A percentile compares a stretch with the other conserved stretches of the same genome.
Evolutionary conservation across 257 asterid species (phyloP).

Genomic region (Linaria vulgaris): DNA sequence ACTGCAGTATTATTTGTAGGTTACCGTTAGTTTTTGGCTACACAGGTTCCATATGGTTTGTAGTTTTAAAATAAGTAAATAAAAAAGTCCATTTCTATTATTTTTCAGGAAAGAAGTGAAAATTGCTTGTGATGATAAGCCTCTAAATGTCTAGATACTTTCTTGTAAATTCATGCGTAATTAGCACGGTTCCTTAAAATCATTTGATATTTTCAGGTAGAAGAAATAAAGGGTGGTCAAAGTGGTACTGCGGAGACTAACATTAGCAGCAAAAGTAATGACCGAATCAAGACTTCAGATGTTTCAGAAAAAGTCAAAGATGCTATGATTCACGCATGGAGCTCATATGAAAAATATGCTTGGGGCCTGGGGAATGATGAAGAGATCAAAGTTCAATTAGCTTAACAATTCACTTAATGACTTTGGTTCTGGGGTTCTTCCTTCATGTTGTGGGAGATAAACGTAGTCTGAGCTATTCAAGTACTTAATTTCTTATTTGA

Average conservation of each 20-base stretch:
- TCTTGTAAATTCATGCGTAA: conserved; percentile 2
- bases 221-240: conserved; percentile 51
- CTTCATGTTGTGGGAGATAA: too few relatives aligned
- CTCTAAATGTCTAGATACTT: conserved; percentile 4
- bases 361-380: conserved; percentile 99
- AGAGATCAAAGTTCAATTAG: too few relatives aligned
- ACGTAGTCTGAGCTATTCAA: background rate
- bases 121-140: background rate
- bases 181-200: conserved; percentile 15
- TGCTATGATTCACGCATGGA: conserved; percentile 98
- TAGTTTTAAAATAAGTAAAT: background rate
- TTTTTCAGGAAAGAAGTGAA: background rate
- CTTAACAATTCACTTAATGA: too few relatives aligned
- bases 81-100: too few relatives aligned
- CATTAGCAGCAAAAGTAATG: conserved; percentile 25
- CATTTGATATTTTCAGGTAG: conserved; percentile 53
- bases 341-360: conserved; percentile 92
- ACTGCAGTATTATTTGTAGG: too few relatives aligned
- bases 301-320: conserved; percentile 72
- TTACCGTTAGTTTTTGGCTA: too few relatives aligned
- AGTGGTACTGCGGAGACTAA: conserved; percentile 33
- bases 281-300: conserved; percentile 27
- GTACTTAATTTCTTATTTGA: background rate
- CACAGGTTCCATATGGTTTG: background rate
- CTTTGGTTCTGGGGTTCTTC: too few relatives aligned